Conservation (phyloP, 2,329 filamentous ascomycete species). For the Tolypocladium guangdongense region DNA sequence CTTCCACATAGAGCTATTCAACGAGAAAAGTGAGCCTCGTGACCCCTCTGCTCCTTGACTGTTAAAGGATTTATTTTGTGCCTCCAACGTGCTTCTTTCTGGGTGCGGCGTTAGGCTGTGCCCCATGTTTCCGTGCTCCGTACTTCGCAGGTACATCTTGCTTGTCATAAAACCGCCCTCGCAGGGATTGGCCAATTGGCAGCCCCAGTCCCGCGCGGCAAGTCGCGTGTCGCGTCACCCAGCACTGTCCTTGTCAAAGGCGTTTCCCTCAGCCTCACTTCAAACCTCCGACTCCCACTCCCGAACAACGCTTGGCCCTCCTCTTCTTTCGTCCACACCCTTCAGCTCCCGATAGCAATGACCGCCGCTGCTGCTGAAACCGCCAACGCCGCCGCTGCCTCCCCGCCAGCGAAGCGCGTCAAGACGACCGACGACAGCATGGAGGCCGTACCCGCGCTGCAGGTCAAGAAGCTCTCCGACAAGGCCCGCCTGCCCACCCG, state of each 20-base stretch:
- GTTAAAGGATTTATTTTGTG: no score
- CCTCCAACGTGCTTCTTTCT: no score
- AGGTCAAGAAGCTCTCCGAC: slow-evolving; percentile 79
- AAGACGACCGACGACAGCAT: slow-evolving; percentile 44
- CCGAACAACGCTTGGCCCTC: neutral
- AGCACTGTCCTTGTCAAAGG: neutral
- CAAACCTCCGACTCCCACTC: neutral
- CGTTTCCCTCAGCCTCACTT: neutral
- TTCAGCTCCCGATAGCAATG: slow-evolving; percentile 5
- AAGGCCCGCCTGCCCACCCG: slow-evolving; percentile 76
- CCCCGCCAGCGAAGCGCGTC: slow-evolving; percentile 70
- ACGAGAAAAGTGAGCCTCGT: no score
- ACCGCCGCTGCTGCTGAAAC: slow-evolving; percentile 28
- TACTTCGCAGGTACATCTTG: no score
- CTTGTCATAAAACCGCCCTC: no score
- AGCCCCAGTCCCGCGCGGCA: neutral
- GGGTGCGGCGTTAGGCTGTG: no score
- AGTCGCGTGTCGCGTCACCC: neutral
- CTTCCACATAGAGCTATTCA: no score
- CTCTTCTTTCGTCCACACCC: neutral
- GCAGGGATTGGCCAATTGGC: neutral
- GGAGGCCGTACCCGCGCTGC: slow-evolving; percentile 47
- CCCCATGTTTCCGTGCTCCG: no score
- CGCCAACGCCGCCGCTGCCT: slow-evolving; percentile 39
- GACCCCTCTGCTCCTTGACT: no score